Conservation (phyloP, 169 alveolate genomes). For the Ichthyophthirius multifiliis region DNA sequence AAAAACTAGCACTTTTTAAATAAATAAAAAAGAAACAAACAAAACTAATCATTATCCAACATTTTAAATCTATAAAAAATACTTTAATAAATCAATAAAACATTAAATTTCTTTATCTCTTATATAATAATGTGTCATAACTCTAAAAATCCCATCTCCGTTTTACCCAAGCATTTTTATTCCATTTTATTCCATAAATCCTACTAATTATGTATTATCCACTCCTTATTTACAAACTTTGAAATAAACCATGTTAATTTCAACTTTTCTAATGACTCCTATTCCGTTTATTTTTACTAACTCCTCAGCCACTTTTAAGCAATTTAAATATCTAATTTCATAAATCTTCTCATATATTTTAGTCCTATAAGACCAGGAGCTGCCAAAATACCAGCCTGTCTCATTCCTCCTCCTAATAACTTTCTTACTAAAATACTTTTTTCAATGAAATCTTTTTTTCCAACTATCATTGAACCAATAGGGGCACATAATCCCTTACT, state of each 20-base stretch:
- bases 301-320: background rate
- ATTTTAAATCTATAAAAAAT: background rate
- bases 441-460: constrained; percentile 24
- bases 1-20: too few relatives aligned
- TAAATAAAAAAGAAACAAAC: too few relatives aligned
- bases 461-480: constrained; percentile 36
- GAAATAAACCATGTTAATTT: constrained; percentile 1
- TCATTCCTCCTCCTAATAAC: constrained; percentile 45
- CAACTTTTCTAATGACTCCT: background rate
- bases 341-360: constrained; percentile 11
- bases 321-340: background rate
- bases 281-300: background rate
- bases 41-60: too few relatives aligned
- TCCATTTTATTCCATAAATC: background rate
- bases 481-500: constrained; percentile 23
- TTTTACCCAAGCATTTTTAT: background rate
- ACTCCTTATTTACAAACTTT: background rate
- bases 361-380: constrained; percentile 38
- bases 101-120: background rate
- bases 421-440: constrained; percentile 33
- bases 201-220: background rate
- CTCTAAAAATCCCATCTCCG: background rate
- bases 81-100: background rate
- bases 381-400: constrained; percentile 47
- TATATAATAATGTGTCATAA: constrained; percentile 9